A percentile compares a stretch with the other conserved stretches of the same genome.
Evolutionary conservation across 2,329 filamentous ascomycete genomes (phyloP).

Genomic region (Trichoderma cornu-damae): DNA sequence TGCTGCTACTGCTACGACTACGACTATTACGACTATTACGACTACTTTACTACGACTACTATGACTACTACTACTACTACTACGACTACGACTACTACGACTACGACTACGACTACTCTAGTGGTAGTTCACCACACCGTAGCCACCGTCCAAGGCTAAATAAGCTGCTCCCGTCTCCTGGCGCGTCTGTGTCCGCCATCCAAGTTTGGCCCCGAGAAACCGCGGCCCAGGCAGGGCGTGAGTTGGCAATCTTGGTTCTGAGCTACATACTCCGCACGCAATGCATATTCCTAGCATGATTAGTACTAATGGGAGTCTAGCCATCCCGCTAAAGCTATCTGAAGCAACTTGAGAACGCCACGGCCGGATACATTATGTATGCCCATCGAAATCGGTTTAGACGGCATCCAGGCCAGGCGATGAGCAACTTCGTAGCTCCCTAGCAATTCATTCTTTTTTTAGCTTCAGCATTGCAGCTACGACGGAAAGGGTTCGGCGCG

Average conservation of each 20-base stretch:
- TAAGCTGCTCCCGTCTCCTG: conserved; percentile 2
- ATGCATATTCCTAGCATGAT: background rate
- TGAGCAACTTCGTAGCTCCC: background rate
- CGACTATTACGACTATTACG: no score
- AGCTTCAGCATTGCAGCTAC: background rate
- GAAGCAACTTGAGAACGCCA: conserved; percentile 1
- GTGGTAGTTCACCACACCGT: no score
- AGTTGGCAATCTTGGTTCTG: background rate
- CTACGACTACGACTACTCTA: no score
- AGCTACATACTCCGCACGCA: background rate
- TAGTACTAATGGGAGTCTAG: background rate
- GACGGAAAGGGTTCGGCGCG: background rate
- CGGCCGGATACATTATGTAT: background rate
- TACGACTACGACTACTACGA: no score
- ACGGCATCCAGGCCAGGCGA: background rate
- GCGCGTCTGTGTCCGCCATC: background rate
- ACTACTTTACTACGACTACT: no score
- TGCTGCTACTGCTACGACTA: no score
- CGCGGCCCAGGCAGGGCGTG: background rate
- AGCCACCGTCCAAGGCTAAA: conserved; percentile 6
- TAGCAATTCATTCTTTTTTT: background rate
- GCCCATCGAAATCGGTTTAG: conserved; percentile 4
- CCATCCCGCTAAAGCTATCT: background rate
- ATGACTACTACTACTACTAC: no score
- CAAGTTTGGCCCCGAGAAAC: background rate